Conservation (phyloP, 208 protist species). For the Leishmania gerbilli region DNA sequence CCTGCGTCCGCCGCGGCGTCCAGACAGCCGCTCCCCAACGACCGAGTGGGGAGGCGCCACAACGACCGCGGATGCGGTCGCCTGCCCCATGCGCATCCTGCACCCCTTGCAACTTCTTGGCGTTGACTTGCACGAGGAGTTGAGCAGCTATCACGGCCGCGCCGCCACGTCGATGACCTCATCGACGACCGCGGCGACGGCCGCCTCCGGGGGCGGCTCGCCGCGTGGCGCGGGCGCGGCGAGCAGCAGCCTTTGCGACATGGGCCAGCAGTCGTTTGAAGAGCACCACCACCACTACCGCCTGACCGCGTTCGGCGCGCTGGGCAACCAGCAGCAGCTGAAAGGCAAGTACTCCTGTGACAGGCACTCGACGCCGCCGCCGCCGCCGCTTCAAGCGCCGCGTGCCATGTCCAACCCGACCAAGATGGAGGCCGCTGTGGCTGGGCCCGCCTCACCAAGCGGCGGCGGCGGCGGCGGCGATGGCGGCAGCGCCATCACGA, state of each 20-base stretch:
- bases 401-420: neutral
- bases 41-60: neutral
- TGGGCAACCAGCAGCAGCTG: slow-evolving; percentile 11
- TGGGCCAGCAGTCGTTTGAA: slow-evolving; percentile 32
- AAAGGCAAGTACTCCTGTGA: neutral
- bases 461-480: neutral
- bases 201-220: slow-evolving; percentile 13
- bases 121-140: neutral
- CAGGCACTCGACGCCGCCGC: neutral
- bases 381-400: neutral
- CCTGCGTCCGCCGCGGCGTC: neutral
- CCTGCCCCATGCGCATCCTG: slow-evolving; percentile 13
- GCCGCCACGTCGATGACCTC: neutral
- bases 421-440: neutral
- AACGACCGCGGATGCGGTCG: neutral
- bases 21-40: neutral
- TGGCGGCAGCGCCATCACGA: neutral
- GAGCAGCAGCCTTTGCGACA: slow-evolving; percentile 21
- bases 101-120: slow-evolving; percentile 1
- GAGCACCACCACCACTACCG: slow-evolving; percentile 33
- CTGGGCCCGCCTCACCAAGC: neutral
- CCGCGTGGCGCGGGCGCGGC: neutral
- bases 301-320: slow-evolving; percentile 15
- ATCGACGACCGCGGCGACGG: neutral
- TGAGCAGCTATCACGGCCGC: neutral